Evolutionary conservation across 2,329 filamentous ascomycete species (phyloP).

Genomic region (Pseudogymnoascus sp.): DNA sequence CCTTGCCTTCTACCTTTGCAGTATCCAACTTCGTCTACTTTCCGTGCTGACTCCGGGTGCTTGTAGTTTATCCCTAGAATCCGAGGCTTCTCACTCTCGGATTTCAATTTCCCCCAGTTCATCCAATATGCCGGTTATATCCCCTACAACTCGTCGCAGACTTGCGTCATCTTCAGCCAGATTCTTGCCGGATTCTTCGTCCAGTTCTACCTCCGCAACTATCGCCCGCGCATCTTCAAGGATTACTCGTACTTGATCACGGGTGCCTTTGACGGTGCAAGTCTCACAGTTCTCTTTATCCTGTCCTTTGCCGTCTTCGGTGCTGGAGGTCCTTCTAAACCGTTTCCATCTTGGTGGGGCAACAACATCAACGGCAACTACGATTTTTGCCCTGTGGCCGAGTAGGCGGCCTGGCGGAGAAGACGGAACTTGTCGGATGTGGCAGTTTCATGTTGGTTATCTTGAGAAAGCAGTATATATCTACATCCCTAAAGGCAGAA

Average conservation of each 20-base stretch:
- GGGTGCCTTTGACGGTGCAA: slow-evolving; percentile 37
- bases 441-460: not conserved
- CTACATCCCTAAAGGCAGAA: not conserved
- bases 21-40: not conserved
- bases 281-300: slow-evolving; percentile 37
- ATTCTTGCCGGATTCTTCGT: slow-evolving; percentile 39
- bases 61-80: slow-evolving; percentile 43
- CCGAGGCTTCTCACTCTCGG: slow-evolving; percentile 34
- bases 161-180: slow-evolving; percentile 47
- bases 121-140: slow-evolving; percentile 50
- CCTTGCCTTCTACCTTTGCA: not conserved
- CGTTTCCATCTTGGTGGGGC: slow-evolving; percentile 36
- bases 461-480: not conserved
- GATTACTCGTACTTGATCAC: slow-evolving; percentile 39
- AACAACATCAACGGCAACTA: slow-evolving; percentile 28
- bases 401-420: not conserved
- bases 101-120: slow-evolving; percentile 49
- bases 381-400: slow-evolving; percentile 23
- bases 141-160: slow-evolving; percentile 50
- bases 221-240: slow-evolving; percentile 34
- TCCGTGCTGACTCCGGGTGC: not conserved
- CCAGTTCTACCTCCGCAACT: slow-evolving; percentile 36
- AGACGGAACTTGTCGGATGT: not conserved
- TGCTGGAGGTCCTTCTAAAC: slow-evolving; percentile 33
- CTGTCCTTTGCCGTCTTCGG: slow-evolving; percentile 40